Conservation (phyloP, 2,329 filamentous ascomycete species). For the Cladobotryum mycophilum region DNA sequence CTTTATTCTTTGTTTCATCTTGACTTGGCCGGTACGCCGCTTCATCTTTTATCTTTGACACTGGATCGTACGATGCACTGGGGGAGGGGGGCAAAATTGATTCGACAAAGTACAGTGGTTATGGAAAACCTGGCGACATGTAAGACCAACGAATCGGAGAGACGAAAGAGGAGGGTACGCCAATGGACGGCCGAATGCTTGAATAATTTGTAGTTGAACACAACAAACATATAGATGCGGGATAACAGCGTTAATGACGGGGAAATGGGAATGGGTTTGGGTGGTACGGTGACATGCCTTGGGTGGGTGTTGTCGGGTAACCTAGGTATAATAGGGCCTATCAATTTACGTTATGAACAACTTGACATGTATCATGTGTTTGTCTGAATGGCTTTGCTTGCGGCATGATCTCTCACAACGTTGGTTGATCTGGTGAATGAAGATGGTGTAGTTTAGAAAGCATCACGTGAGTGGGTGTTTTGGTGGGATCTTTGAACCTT, state of each 20-base stretch:
- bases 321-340: conserved; percentile 11
- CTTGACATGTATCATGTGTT: neutral
- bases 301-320: conserved; percentile 8
- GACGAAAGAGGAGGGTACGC: conserved; percentile 1
- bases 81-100: neutral
- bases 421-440: neutral
- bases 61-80: neutral
- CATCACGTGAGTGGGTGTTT: conserved; percentile 9
- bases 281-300: neutral
- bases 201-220: conserved; percentile 23
- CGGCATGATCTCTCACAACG: neutral
- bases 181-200: conserved; percentile 15
- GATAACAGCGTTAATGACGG: conserved; percentile 13
- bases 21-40: conserved; percentile 5
- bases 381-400: neutral
- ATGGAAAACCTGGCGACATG: neutral
- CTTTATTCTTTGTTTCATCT: conserved; percentile 21
- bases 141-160: conserved; percentile 1
- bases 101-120: neutral
- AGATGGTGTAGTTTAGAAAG: neutral
- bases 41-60: conserved; percentile 12
- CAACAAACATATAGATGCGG: conserved; percentile 17
- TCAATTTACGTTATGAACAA: conserved; percentile 1
- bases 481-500: too few species aligned
- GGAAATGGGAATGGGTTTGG: conserved; percentile 7